A percentile compares a stretch with the other conserved stretches of the same genome.
These are phyloP conservation scores for Ustilago bromivora DNA, from an alignment of 1,284 basidiomycete genomes.

Conservation along the genomic window DNA sequence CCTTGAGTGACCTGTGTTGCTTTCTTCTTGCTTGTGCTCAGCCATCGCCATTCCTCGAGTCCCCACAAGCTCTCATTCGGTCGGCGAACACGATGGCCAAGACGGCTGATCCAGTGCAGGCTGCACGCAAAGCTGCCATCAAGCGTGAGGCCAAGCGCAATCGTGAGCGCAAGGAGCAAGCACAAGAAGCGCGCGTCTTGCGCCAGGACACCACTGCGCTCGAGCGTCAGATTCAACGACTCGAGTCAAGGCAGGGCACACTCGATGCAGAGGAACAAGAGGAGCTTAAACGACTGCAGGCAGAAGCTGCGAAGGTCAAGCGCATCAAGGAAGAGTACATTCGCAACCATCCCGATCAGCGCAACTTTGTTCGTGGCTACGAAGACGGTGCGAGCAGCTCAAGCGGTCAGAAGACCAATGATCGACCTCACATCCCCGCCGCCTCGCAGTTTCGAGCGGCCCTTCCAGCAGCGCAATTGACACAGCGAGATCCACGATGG, in stretches of 20 bases:
- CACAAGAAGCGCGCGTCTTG: constrained; percentile 52
- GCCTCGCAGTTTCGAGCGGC: not conserved
- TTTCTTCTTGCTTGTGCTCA: constrained; percentile 4
- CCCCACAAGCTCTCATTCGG: not conserved
- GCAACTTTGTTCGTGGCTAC: constrained; percentile 78
- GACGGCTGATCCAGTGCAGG: constrained; percentile 67
- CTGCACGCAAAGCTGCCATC: constrained; percentile 67
- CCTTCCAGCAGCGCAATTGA: not conserved
- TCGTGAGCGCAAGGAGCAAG: constrained; percentile 61
- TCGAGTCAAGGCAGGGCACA: constrained; percentile 30
- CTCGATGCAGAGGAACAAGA: constrained; percentile 36
- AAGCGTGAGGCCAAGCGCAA: constrained; percentile 61
- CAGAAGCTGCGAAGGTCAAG: constrained; percentile 48
- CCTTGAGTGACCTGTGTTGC: not conserved
- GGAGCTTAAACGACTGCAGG: constrained; percentile 45
- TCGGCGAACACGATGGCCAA: constrained; percentile 36
- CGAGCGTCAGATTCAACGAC: constrained; percentile 54
- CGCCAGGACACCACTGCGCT: constrained; percentile 39
- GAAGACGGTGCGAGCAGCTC: constrained; percentile 16
- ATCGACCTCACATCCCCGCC: not conserved
- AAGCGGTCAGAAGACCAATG: not conserved
- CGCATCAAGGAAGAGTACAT: constrained; percentile 73
- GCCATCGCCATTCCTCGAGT: not conserved
- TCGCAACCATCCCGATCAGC: constrained; percentile 86
- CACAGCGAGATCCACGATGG: constrained; percentile 67